Evolutionary conservation across 2,329 filamentous ascomycete genomes (phyloP).

Genomic region (Bipolaris gigantea): DNA sequence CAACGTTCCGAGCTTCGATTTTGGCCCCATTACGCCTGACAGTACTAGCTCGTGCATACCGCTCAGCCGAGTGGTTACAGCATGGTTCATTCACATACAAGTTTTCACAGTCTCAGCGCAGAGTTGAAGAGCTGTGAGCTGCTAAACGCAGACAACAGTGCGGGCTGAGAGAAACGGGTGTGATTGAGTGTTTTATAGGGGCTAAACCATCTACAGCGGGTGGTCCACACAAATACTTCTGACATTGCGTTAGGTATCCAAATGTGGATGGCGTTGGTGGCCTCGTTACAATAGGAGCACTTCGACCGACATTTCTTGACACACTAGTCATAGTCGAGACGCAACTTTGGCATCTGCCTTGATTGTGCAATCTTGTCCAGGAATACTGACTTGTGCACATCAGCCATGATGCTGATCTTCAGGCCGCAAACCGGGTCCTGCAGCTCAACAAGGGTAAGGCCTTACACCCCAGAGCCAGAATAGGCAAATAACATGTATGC

Average conservation of each 20-base stretch:
- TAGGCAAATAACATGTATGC: slow-evolving; percentile 10
- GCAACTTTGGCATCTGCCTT: background rate
- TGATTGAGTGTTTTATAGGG: slow-evolving; percentile 27
- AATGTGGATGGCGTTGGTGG: slow-evolving; percentile 1
- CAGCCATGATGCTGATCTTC: slow-evolving; percentile 1
- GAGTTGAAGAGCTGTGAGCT: background rate
- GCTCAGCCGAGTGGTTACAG: slow-evolving; percentile 18
- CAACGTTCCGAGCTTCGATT: slow-evolving; percentile 19
- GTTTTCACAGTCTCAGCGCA: background rate
- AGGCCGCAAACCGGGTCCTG: slow-evolving; percentile 6
- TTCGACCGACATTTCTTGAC: background rate
- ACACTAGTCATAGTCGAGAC: background rate
- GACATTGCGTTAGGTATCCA: background rate
- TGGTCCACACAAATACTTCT: background rate
- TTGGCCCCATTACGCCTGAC: slow-evolving; percentile 20
- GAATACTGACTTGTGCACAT: background rate
- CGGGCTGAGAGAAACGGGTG: slow-evolving; percentile 3
- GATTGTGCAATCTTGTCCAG: background rate
- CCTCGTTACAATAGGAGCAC: background rate
- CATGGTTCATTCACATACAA: slow-evolving; percentile 16
- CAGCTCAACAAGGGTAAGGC: slow-evolving; percentile 7
- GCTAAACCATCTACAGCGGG: slow-evolving; percentile 9
- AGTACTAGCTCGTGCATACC: slow-evolving; percentile 16
- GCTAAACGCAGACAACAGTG: slow-evolving; percentile 6
- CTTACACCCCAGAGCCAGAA: slow-evolving; percentile 3